phyloP scores from a whole-genome alignment of 116 monocot genomes.

The Posidonia oceanica region DNA sequence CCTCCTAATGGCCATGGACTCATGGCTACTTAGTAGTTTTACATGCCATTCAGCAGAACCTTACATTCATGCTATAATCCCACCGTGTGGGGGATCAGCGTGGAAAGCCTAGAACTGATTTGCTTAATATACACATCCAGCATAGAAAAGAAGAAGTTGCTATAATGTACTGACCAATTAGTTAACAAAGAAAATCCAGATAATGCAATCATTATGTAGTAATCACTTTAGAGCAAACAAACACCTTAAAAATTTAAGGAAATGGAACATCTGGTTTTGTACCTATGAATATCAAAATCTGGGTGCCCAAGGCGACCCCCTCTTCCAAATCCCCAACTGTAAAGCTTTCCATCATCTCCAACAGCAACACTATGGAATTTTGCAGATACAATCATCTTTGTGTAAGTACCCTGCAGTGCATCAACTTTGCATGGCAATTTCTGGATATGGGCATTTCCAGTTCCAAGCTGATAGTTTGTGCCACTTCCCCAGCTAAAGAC shows the following conservation, averaged over 20 bases:
- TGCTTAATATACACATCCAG: too few relatives aligned
- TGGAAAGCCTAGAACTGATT: too few relatives aligned
- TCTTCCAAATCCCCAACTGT: conserved; percentile 98
- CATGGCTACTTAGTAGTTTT: too few relatives aligned
- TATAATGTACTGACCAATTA: neutral
- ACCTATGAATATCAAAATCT: conserved; percentile 99
- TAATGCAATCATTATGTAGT: neutral
- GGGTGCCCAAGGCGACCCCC: conserved; percentile 98
- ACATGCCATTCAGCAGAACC: too few relatives aligned
- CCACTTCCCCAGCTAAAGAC: conserved; percentile 99
- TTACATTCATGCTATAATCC: too few relatives aligned
- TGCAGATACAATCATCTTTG: conserved; percentile 58
- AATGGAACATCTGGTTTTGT: neutral
- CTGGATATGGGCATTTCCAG: conserved; percentile 95
- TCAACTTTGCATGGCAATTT: conserved; percentile 93
- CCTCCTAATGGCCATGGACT: too few relatives aligned
- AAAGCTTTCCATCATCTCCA: conserved; percentile 65
- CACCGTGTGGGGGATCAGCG: too few relatives aligned
- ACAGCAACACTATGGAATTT: conserved; percentile 96
- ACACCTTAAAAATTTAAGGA: neutral
- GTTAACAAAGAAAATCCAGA: neutral
- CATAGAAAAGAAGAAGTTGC: neutral
- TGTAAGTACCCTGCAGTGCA: conserved; percentile 56
- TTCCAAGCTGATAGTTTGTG: conserved; percentile 97
- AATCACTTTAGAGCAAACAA: neutral